Evolutionary conservation across 2,329 filamentous ascomycete species (phyloP), one percentile per base, ranked within the genome.

Genomic region (Colletotrichum musicola): DNA sequence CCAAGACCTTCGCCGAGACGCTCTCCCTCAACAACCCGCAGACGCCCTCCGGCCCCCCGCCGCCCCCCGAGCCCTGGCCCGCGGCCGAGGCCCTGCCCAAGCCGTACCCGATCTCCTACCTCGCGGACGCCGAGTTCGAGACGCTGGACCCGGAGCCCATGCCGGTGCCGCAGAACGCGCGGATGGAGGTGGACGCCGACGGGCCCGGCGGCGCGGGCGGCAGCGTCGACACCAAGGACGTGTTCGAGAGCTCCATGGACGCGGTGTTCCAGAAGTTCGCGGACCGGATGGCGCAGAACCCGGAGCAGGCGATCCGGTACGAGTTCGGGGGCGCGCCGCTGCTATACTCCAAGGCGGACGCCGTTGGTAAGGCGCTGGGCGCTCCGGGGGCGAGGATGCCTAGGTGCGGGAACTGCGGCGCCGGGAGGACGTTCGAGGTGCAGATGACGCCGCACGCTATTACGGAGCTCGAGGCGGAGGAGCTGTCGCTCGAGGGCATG

Each of bases 401-500:
- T 1, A 83, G 89, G 10, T 99, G 96, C 78, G 82, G 81, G 30
- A 92, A 89, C 74, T 99, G 96, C 80, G 92, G 92, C 9, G 88
- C 86, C 0, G 84, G 87, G 57, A 89, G 95, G 71, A 89, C 92
- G 14, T 98, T 98, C 78, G 96, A 99, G 84, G 85, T 97, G 67
- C 96, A 99, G 84, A 83, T 99, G 72, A 95, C 92, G 73, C 96
- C 96, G 47, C 92, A 97, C 77, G 91, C 94, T 3, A 99, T 99
- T 74, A 89, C 90, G 35, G 92, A 97, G 83, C 83, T 98, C 62
- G 96, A 98, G 83, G 90, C 87, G 10, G 92, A 95, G 49, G 90
- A 92, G 64, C 78, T 90, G 73, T 88, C 87, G 46, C 75, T 91
- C 20, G 86, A 97, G 83, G 96, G 95, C 0, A 99, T 99, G 96